phyloP scores from a whole-genome alignment of 2,329 filamentous ascomycete species.

The Trichoderma simmonsii region DNA sequence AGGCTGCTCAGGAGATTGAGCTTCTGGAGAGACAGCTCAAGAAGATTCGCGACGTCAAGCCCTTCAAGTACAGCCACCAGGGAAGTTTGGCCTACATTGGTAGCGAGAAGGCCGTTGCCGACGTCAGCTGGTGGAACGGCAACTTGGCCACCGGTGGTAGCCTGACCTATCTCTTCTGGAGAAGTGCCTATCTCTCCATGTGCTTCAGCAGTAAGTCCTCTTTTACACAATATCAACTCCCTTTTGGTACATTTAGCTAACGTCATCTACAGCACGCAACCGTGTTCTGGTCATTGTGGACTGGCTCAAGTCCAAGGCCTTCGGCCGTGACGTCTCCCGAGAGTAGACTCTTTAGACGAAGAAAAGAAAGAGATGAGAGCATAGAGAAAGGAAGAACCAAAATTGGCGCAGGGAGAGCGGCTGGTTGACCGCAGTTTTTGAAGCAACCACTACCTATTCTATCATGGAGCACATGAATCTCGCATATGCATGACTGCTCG shows the following conservation, averaged over 20 bases:
- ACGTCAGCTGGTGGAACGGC: conserved; percentile 95
- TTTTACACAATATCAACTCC: conserved; percentile 30
- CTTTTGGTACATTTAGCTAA: conserved; percentile 1
- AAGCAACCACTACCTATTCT: background rate
- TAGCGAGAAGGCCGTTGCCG: conserved; percentile 94
- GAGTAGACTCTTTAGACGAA: conserved; percentile 51
- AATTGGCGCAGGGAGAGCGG: conserved; percentile 4
- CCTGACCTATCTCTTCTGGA: conserved; percentile 97
- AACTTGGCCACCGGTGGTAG: conserved; percentile 92
- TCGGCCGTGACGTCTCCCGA: conserved; percentile 89
- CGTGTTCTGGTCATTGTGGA: conserved; percentile 88
- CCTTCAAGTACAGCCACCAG: conserved; percentile 98
- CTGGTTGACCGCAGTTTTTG: conserved; percentile 2
- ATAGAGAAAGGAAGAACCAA: conserved; percentile 22
- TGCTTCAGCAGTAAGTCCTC: conserved; percentile 88
- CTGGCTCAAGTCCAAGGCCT: conserved; percentile 96
- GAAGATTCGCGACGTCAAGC: conserved; percentile 89
- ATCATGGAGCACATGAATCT: conserved; percentile 2
- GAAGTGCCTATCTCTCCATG: conserved; percentile 97
- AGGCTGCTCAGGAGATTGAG: conserved; percentile 72
- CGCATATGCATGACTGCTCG: conserved; percentile 12
- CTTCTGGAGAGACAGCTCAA: conserved; percentile 80
- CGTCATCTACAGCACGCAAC: conserved; percentile 68
- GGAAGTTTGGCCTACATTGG: conserved; percentile 97
- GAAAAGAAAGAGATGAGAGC: background rate